A percentile compares a stretch with the other conserved stretches of the same genome.
Conservation (phyloP, 2,329 filamentous ascomycete species). For the Neofusicoccum sp. region DNA sequence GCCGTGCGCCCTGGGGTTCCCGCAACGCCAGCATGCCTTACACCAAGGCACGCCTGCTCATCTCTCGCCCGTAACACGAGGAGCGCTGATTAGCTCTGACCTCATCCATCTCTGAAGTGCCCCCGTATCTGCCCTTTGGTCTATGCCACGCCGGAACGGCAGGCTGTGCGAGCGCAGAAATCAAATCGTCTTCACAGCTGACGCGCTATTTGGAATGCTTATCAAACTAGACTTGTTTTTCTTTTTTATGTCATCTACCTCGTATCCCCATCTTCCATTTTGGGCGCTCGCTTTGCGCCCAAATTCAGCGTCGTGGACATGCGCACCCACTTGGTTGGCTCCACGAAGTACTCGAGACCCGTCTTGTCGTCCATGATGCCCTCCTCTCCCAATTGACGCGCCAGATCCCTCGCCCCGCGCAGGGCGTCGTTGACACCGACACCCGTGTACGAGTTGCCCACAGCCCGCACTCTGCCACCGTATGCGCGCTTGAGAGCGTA, state of each 20-base stretch:
- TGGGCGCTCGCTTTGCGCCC: not conserved
- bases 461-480: constrained; percentile 62
- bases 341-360: constrained; percentile 38
- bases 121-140: not conserved
- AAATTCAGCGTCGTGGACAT: not conserved
- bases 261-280: not conserved
- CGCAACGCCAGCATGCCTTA: not conserved
- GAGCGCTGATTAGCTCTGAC: not conserved
- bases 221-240: not conserved
- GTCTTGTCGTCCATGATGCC: constrained; percentile 32
- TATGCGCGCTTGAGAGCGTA: constrained; percentile 57
- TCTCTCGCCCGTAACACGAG: not conserved
- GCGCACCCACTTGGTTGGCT: constrained; percentile 17
- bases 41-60: not conserved
- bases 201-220: not conserved
- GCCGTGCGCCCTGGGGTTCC: not conserved
- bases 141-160: no score
- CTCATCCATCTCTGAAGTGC: not conserved
- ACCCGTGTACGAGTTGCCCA: constrained; percentile 48
- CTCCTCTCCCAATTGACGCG: constrained; percentile 34
- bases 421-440: constrained; percentile 54
- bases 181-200: no score
- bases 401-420: constrained; percentile 56
- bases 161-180: not conserved
- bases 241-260: not conserved